Evolutionary conservation across 192 early-diverging fungal species (phyloP).

Genomic region (Allomyces javanicus): DNA sequence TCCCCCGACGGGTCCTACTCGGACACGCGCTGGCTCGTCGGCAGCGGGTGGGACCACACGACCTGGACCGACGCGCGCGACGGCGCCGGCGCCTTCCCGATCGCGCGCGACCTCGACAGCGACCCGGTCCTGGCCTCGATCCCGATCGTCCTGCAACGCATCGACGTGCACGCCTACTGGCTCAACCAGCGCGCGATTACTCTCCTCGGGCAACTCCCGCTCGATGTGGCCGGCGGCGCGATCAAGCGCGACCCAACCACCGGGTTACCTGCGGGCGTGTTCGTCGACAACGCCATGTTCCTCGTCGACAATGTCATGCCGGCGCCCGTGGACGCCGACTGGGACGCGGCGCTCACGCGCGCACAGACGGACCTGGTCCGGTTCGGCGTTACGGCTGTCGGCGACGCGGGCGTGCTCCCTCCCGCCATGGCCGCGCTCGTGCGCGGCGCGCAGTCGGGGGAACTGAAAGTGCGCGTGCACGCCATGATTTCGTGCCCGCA

Average conservation of each 20-base stretch:
- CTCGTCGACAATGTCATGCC: slow-evolving; percentile 12
- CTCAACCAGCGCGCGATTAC: not conserved
- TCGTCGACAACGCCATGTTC: slow-evolving; percentile 32
- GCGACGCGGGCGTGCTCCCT: slow-evolving; percentile 25
- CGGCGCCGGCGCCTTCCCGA: not conserved
- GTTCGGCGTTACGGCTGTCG: slow-evolving; percentile 29
- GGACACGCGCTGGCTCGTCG: not conserved
- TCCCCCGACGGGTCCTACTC: not conserved
- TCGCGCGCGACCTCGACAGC: not conserved
- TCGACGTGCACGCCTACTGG: not conserved
- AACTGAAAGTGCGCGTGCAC: slow-evolving; percentile 12
- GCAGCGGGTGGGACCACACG: not conserved
- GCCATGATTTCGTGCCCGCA: slow-evolving; percentile 15
- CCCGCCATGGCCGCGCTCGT: slow-evolving; percentile 11
- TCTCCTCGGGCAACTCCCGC: not conserved
- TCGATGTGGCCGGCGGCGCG: not conserved
- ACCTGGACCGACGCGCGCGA: not conserved
- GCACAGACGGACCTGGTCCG: slow-evolving; percentile 15
- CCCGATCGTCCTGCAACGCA: not conserved
- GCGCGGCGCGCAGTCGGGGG: not conserved
- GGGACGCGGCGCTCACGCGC: slow-evolving; percentile 8
- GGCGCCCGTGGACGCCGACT: slow-evolving; percentile 1
- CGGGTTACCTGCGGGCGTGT: slow-evolving; percentile 12
- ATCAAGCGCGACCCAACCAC: not conserved
- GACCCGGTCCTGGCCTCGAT: not conserved